Evolutionary conservation across 2,329 filamentous ascomycete species (phyloP), one percentile per base, ranked within the genome.

Genomic region (Neopestalotiopsis rosae): DNA sequence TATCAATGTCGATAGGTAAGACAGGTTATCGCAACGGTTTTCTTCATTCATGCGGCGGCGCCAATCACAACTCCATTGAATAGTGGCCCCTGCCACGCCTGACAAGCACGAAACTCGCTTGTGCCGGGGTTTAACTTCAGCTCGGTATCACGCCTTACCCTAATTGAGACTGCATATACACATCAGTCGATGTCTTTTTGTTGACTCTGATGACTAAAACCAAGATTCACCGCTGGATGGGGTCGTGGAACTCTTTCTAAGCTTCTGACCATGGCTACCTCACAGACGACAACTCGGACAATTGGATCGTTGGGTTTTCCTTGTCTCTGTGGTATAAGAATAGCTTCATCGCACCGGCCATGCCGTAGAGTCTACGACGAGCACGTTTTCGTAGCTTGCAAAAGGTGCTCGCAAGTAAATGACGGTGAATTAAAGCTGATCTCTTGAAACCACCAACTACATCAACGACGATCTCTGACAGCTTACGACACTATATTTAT

Each of bases 31-130:
- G 24, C 24, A 28, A 30, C 9, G 13, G 13, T 28, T 59, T 59
- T 59, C 57, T 59, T 30, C 20, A 59, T 59, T 59, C 24, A 59
- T 34, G 57, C 57, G 13, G 24, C n/a, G 24, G 13, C 9, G 57
- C 24, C 57, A 30, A 34, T 32, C 57, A 61, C 34, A 40, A 20
- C n/a, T 61, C 59, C 28, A 59, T 59, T 61, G 32, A 63, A 17
- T 63, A 17, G 32, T 42, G 13, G 17, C 17, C 28, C 49, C 30
- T 42, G 28, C n/a, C 42, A 30, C 20, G n/a, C 49, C 32, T 58
- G 45, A 66, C 42, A 28, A 24, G 82, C 83, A 84, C 87, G 84
- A 88, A 88, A 88, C 86, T 81, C 82, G 82, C 84, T 84, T 85
- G 81, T 74, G 76, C 74, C 77, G 78, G 80, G 81, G 80, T 75